A percentile compares a stretch with the other conserved stretches of the same genome.
These are phyloP conservation scores for Linum lewisii DNA, from an alignment of 345 rosid species.

Conservation along the genomic window DNA sequence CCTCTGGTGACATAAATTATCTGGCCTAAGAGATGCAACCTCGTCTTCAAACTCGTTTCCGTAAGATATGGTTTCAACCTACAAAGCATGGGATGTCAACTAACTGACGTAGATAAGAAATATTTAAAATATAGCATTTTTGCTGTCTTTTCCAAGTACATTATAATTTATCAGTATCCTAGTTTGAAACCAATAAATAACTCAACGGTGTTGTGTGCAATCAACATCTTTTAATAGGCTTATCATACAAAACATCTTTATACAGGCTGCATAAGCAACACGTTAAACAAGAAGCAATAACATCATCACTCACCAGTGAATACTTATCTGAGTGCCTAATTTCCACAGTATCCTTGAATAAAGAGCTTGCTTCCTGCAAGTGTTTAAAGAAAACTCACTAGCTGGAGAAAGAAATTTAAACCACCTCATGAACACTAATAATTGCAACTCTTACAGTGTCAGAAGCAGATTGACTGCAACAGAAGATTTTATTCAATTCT, in stretches of 20 bases:
- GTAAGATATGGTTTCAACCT: conserved; percentile 43
- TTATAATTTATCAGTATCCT: no score
- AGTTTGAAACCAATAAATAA: no score
- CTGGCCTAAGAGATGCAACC: conserved; percentile 24
- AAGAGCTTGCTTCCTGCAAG: conserved; percentile 37
- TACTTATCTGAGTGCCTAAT: conserved; percentile 28
- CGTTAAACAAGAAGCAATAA: conserved; percentile 6
- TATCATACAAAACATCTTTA: not conserved
- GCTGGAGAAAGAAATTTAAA: conserved; percentile 8
- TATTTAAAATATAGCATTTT: not conserved
- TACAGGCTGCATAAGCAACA: not conserved
- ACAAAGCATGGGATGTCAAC: conserved; percentile 17
- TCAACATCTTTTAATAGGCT: conserved; percentile 1
- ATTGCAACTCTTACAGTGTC: conserved; percentile 40
- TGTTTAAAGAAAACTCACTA: conserved; percentile 16
- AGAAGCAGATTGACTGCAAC: conserved; percentile 27
- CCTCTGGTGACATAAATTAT: conserved; percentile 20
- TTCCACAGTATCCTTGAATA: conserved; percentile 31
- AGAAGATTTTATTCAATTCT: conserved; percentile 36
- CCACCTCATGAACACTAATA: conserved; percentile 14
- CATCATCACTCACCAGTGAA: conserved; percentile 38
- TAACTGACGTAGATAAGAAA: not conserved
- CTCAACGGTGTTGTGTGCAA: not conserved
- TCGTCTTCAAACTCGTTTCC: conserved; percentile 37
- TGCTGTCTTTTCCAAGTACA: conserved; percentile 5